Conservation (phyloP, 306 rosid genomes). For the Canavalia ensiformis region DNA sequence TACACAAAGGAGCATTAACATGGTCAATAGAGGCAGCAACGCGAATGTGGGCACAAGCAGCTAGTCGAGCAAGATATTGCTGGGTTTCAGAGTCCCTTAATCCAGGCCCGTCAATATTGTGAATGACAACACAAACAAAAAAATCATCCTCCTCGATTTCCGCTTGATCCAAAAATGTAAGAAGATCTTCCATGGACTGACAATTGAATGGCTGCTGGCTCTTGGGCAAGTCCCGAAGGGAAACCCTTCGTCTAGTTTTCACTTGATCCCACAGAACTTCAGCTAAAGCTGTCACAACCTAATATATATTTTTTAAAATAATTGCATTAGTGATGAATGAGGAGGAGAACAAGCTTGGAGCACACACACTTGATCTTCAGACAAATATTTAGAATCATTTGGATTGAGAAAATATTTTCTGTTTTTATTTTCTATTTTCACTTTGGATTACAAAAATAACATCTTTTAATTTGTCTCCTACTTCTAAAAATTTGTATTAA, state of each 20-base stretch:
- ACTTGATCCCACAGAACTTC: constrained; percentile 77
- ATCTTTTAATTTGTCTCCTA: too few species aligned
- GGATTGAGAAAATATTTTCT: too few species aligned
- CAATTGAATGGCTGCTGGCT: constrained; percentile 68
- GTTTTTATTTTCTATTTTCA: too few species aligned
- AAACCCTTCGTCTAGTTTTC: constrained; percentile 60
- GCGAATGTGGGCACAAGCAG: constrained; percentile 79
- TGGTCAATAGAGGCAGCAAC: constrained; percentile 84
- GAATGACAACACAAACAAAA: constrained; percentile 72
- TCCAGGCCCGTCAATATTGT: constrained; percentile 95
- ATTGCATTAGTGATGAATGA: constrained; percentile 2
- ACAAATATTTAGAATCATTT: not conserved
- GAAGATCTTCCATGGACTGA: constrained; percentile 82
- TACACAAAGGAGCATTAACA: constrained; percentile 87
- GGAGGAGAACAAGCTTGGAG: constrained; percentile 21
- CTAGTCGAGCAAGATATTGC: constrained; percentile 79
- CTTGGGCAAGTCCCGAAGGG: constrained; percentile 57
- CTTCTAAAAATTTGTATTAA: too few species aligned
- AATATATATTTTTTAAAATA: not conserved
- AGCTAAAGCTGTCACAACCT: constrained; percentile 81
- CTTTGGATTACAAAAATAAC: too few species aligned
- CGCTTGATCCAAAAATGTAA: constrained; percentile 72
- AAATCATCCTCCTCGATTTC: constrained; percentile 58
- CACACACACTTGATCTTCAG: constrained; percentile 5
- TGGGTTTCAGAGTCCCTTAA: constrained; percentile 87